Evolutionary conservation across 2,329 filamentous ascomycete genomes (phyloP), one percentile per base, ranked within the genome.

Genomic region (Albifimbria verrucaria): DNA sequence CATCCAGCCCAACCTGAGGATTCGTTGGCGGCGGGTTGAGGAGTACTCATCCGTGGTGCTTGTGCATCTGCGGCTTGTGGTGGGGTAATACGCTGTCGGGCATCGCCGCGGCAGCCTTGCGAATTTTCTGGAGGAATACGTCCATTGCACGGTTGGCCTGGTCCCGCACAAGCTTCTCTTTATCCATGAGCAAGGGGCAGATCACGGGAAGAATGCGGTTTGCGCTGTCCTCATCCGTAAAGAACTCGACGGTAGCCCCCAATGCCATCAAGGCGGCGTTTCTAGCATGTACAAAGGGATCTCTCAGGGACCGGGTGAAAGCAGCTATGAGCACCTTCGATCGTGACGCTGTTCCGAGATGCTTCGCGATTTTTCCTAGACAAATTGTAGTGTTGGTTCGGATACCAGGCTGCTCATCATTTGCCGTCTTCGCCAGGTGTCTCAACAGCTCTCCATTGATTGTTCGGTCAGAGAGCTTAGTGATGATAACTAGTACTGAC

Each of bases 341-440:
- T 57, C 94, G 82, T 3, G 89, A 90, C 59, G 89, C 79, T 2
- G 82, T 77, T 2, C 91, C 90, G 1, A 99, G 77, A 62, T 96
- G 89, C 62, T 91, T 92, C 15, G 94, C 92, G 61, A 99, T 97
- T 66, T 97, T 97, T 21, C 94, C 94, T 1, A 99, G 75, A 67
- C 93, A 97, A 52, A 99, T 99, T 2, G 94, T 99, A 0, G 94
- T 99, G 68, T 99, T 99, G 9, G 94, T 99, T 56, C 94, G 85
- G 59, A 99, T 99, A 1, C 94, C 94, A 1, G 94, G 92, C 65
- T 99, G 93, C 63, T 97, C 94, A 57, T 99, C 94, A 62, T 97
- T 99, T 45, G 94, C 92, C 2, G 93, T 97, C 69, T 96, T 97
- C 43, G 94, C 94, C 24, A 99, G 80, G 65, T 96, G 88, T 62